Evolutionary conservation across 805 yeast genomes (phyloP), one percentile per base, ranked within the genome.

Genomic region (Yarrowia sp.): DNA sequence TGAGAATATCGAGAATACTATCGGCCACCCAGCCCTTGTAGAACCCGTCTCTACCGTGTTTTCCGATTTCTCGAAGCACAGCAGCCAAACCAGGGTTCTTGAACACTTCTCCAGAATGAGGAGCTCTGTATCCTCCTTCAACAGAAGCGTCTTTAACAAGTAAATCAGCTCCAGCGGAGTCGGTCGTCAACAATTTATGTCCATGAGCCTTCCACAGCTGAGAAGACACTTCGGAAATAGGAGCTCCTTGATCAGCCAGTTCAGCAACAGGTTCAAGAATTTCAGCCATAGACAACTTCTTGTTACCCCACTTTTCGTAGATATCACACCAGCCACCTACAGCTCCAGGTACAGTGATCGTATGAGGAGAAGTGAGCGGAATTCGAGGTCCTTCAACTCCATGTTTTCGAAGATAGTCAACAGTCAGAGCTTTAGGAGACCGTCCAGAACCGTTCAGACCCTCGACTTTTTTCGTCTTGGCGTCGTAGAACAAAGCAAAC

Each of bases 371-470:
- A 35, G 76, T 76, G 11, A 70, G 70, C 0, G 84, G 84, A 35
- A 88, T 77, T 70, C 90, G 79, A 32, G 76, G 74, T 42, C 83
- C 78, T 9, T 78, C 73, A 44, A 82, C 75, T 15, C 83, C 83
- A 18, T 78, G 76, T 57, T 79, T 71, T 66, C 76, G 73, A 3
- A 86, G 78, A 67, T 79, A 75, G 14, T 86, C 86, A 11, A 86
- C 73, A 1, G 80, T 73, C 9, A 85, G 68, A 17, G 75, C 74
- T 13, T 78, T 72, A 4, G 92, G 88, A 1, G 91, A 79, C 65
- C 89, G 80, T 8, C 96, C 96, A 51, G 89, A 83, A 4, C 93
- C 96, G 73, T 89, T 89, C 69, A 89, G 69, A 0, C 92, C 96
- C 57, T 78, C 75, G 0, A 88, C 88, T 65, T 79, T 77, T 65